Evolutionary conservation across 2,329 filamentous ascomycete genomes (phyloP), one percentile per base, ranked within the genome.

Genomic region (Myotisia sp.): DNA sequence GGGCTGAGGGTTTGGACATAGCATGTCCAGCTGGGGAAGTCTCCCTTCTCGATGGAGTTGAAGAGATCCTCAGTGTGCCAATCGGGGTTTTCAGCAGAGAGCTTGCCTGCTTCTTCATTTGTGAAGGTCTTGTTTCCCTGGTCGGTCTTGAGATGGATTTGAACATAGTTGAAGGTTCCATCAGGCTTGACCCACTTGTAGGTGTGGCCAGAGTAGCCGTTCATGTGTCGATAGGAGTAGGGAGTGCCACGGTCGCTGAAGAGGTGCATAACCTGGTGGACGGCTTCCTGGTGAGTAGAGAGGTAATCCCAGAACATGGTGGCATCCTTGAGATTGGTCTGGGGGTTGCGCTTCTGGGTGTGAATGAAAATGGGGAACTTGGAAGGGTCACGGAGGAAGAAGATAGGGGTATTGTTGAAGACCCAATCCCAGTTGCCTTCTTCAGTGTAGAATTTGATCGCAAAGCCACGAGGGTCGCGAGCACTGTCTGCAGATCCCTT

Each of bases 281-380:
- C 59, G 5, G 68, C 58, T 52, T 80, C 76, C 18, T 72, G 75
- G 45, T 76, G 67, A 14, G 64, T 70, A 23, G 64, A 67, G 23
- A 72, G 58, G 40, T 70, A 74, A 42, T 74, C 75, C 75, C 74
- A 81, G 57, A 80, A 80, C 60, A 73, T 72, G 33, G 72, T 76
- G 10, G 76, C 73, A 54, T 80, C 72, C 30, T 71, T 75, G 4
- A 80, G 55, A 49, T 82, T 74, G 3, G 75, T 81, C 44, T 74
- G 67, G 0, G 77, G 78, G 47, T 83, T 63, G n/a, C 77, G 65
- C 64, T 82, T 82, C 52, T 82, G 78, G 0, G 76, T 79, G 51
- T 81, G 77, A 34, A 81, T 81, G 48, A 81, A 76, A 48, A 76
- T 62, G 16, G 78, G 77, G 50, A 80, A 82, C 54, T 83, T 82